Base-by-base conservation (phyloP, 2,329 filamentous ascomycete species). In the Fusarium duplospermum region DNA sequence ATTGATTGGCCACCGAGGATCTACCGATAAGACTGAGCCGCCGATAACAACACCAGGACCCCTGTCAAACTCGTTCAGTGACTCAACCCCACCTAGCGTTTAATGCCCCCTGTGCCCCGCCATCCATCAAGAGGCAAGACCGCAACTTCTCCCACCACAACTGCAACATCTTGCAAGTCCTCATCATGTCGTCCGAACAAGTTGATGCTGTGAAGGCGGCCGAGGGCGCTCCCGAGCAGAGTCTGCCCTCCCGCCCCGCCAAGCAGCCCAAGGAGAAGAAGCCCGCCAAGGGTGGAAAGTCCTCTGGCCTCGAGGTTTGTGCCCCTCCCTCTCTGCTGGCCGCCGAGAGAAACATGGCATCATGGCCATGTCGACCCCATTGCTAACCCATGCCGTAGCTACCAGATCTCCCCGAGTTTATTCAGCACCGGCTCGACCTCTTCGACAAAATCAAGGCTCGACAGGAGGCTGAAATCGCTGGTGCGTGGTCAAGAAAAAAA, bases 361-460 rank as follows among this genome's bases (percentile, higher is more conserved):
- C 56, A 65, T 68, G 38, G 22, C 33, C 22, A 47, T 18, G 42
- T 1, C 22, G 22, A 47, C 42, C 52, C 57, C 62, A 72, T 70
- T 77, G 36, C 73, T 81, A 62, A 82, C 64, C 31, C 20, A 20
- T 20, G 11, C 40, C 35, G 13, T 50, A 84, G 83, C 79, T 83
- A 7, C 84, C 81, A 84, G 80, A 83, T 81, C 76, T 88, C 84
- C 93, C 95, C 66, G 91, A 92, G 69, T 98, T 93, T 83, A 91
- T 98, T 72, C 87, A 95, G 80, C 91, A 95, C 83, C 92, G 96
- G 73, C 92, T 98, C 79, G 90, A 93, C 62, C 87, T 98, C 59
- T 98, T 98, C 85, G 93, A 98, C 82, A 91, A 93, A 82, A 88
- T 98, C 76, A 97, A 97, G 89, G 92, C 93, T 75, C 90, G 93